Conservation (phyloP, 352 stramenopile genomes). For the Pythium angustatum region DNA sequence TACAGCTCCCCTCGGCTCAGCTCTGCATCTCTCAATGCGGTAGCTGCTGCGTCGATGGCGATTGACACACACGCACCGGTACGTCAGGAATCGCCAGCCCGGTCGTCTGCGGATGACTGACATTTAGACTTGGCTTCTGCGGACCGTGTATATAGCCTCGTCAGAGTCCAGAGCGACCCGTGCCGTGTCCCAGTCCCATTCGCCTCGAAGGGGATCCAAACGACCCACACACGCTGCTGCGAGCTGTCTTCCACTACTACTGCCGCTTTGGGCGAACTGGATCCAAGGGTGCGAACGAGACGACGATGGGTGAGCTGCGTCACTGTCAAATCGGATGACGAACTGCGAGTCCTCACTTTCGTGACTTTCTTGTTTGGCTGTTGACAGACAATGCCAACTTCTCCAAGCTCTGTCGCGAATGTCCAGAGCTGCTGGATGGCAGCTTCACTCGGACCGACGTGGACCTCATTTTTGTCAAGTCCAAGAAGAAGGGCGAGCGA, state of each 20-base stretch:
- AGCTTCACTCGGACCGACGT: constrained; percentile 76
- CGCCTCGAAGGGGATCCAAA: constrained; percentile 63
- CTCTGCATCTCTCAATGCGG: constrained; percentile 5
- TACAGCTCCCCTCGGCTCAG: constrained; percentile 17
- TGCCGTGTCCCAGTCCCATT: constrained; percentile 25
- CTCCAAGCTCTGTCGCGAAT: constrained; percentile 83
- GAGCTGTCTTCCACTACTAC: constrained; percentile 86
- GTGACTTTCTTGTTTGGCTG: too few relatives aligned
- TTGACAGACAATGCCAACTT: constrained; percentile 86
- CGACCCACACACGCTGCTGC: constrained; percentile 78
- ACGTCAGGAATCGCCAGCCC: background rate
- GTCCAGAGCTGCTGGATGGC: constrained; percentile 55
- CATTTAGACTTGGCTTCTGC: background rate
- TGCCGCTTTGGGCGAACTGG: constrained; percentile 81
- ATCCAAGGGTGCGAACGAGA: constrained; percentile 59
- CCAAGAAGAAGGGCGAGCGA: constrained; percentile 84
- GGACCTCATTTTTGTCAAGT: constrained; percentile 87
- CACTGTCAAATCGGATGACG: background rate
- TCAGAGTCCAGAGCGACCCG: constrained; percentile 18
- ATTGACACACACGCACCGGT: constrained; percentile 12
- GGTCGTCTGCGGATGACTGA: background rate
- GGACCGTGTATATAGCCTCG: background rate
- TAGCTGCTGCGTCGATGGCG: constrained; percentile 7
- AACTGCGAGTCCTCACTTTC: background rate
- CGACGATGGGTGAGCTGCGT: constrained; percentile 51